phyloP scores from a whole-genome alignment of 345 rosid species.

The Eucalyptus curtisii region DNA sequence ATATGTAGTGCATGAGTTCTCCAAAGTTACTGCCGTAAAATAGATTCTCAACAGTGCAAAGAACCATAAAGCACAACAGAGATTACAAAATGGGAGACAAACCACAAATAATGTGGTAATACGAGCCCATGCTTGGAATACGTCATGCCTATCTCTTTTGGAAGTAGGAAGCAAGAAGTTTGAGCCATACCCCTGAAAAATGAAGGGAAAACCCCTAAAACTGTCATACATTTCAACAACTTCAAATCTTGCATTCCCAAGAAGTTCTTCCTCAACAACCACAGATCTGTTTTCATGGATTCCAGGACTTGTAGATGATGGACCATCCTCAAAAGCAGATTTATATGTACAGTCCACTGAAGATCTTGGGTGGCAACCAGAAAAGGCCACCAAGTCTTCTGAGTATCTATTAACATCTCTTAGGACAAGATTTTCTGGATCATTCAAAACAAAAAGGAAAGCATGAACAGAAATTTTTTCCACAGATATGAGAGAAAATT shows the following conservation, averaged over 20 bases:
- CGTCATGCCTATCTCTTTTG: background rate
- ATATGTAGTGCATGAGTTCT: background rate
- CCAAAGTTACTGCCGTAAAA: background rate
- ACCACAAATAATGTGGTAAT: background rate
- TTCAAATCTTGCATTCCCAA: constrained; percentile 21
- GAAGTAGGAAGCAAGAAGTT: background rate
- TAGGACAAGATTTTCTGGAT: constrained; percentile 39
- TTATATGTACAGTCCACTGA: constrained; percentile 2
- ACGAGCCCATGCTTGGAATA: background rate
- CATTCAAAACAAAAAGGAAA: background rate
- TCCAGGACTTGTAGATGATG: constrained; percentile 10
- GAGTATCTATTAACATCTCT: constrained; percentile 20
- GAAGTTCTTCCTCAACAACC: background rate
- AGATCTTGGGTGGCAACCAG: constrained; percentile 11
- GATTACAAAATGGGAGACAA: background rate
- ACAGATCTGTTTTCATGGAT: constrained; percentile 7
- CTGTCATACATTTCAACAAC: constrained; percentile 1
- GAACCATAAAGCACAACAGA: background rate
- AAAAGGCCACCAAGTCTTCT: constrained; percentile 5
- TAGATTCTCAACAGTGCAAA: background rate
- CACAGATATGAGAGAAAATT: background rate
- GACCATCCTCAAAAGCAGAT: constrained; percentile 11
- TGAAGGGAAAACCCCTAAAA: constrained; percentile 11
- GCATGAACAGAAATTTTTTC: background rate
- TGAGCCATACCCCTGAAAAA: constrained; percentile 39